These are phyloP conservation scores for Avena atlantica DNA, from an alignment of 176 grass and related monocot genomes.

Conservation along the genomic window DNA sequence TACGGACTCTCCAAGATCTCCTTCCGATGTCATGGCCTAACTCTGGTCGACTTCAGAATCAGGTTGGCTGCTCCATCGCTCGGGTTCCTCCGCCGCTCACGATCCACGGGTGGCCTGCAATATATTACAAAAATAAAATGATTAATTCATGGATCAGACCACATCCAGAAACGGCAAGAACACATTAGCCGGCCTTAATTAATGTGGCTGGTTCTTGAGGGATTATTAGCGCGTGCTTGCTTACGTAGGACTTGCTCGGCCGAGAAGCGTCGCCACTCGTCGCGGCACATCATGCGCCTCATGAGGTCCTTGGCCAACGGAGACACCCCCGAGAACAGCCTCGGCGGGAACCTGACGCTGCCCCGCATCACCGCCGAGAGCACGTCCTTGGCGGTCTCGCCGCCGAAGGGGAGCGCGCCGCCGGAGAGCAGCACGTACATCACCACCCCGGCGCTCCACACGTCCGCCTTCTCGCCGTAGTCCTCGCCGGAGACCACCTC, in stretches of 20 bases:
- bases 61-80: conserved; percentile 37
- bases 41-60: background rate
- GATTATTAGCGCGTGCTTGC: conserved; percentile 26
- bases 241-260: conserved; percentile 87
- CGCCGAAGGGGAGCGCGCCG: conserved; percentile 76
- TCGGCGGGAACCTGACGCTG: conserved; percentile 62
- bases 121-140: background rate
- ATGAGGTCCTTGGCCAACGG: conserved; percentile 78
- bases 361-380: conserved; percentile 60
- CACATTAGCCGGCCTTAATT: background rate
- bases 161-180: background rate
- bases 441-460: conserved; percentile 90
- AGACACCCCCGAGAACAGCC: conserved; percentile 65
- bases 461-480: conserved; percentile 84
- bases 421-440: conserved; percentile 84
- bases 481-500: conserved; percentile 71
- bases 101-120: conserved; percentile 92
- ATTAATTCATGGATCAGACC: conserved; percentile 6
- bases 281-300: conserved; percentile 79
- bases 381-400: conserved; percentile 68
- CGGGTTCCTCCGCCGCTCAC: conserved; percentile 55
- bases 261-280: conserved; percentile 70
- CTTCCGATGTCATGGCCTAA: background rate
- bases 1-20: background rate
- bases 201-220: background rate